phyloP scores from a whole-genome alignment of 2,329 filamentous ascomycete species.

The Ophiocordyceps camponoti-floridani region DNA sequence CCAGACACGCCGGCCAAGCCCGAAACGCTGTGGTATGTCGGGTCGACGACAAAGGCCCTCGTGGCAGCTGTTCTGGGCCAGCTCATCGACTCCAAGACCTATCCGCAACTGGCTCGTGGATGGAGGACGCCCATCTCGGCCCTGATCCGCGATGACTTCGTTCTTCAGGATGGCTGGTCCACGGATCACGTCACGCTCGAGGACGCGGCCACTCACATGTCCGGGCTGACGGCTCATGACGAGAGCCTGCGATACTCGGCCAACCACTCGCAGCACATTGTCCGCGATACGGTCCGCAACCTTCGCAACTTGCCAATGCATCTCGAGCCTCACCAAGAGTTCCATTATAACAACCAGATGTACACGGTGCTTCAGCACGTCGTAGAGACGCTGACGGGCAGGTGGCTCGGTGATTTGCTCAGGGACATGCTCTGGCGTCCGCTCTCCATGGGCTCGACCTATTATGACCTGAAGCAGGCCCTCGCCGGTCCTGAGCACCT shows the following conservation, averaged over 20 bases:
- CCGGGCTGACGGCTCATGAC: conserved; percentile 27
- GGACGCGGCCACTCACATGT: conserved; percentile 33
- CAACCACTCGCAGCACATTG: conserved; percentile 12
- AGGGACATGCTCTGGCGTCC: conserved; percentile 23
- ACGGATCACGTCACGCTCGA: conserved; percentile 32
- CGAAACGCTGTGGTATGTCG: conserved; percentile 35
- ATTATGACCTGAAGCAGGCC: conserved; percentile 12
- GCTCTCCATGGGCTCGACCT: conserved; percentile 27
- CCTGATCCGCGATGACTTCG: conserved; percentile 32
- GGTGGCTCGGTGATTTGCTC: conserved; percentile 20
- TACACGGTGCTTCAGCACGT: conserved; percentile 25
- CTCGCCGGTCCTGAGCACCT: conserved; percentile 11
- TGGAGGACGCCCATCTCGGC: conserved; percentile 28
- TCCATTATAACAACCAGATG: conserved; percentile 33
- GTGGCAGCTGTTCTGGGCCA: conserved; percentile 31
- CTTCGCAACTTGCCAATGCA: conserved; percentile 26
- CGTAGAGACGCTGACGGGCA: conserved; percentile 21
- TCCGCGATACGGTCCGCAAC: conserved; percentile 19
- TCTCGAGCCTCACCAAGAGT: conserved; percentile 24
- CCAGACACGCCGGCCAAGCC: conserved; percentile 21
- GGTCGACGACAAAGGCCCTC: conserved; percentile 38
- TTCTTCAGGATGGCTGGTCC: conserved; percentile 23
- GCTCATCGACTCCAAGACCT: conserved; percentile 24
- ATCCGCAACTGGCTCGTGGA: conserved; percentile 12
- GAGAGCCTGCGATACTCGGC: conserved; percentile 5